Percentiles rank a stretch among this genome's conserved stretches.
These are phyloP conservation scores for Biscogniauxia mediterranea DNA, from an alignment of 2,329 filamentous ascomycete species.

Conservation along the genomic window DNA sequence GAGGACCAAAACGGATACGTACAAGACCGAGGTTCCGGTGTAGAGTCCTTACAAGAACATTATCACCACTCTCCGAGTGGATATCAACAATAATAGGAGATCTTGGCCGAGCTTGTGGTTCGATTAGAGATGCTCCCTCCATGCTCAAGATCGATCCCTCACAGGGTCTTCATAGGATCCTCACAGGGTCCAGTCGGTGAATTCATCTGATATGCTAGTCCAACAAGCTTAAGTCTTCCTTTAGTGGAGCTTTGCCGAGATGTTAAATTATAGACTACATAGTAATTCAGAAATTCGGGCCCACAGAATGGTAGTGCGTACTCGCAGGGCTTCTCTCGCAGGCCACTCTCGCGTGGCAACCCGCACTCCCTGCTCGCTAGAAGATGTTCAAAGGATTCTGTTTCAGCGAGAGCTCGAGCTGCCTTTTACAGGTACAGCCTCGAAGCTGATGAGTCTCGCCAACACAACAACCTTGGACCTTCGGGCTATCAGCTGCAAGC, in stretches of 20 bases:
- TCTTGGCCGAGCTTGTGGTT: neutral
- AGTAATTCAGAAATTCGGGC: neutral
- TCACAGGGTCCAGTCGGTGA: too few species aligned
- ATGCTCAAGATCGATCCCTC: neutral
- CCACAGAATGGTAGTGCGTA: neutral
- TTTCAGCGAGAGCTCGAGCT: neutral
- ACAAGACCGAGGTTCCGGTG: neutral
- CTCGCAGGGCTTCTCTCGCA: neutral
- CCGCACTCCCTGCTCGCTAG: neutral
- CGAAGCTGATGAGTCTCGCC: neutral
- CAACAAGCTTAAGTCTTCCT: neutral
- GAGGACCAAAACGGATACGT: neutral
- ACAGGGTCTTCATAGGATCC: neutral
- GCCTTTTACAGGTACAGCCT: conserved; percentile 4
- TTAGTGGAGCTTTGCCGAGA: neutral
- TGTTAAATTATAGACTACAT: neutral
- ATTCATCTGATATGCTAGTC: neutral
- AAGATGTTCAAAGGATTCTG: neutral
- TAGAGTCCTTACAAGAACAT: neutral
- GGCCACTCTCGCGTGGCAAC: neutral
- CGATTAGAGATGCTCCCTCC: neutral
- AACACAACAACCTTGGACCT: neutral
- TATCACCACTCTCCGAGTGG: neutral
- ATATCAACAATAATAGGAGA: neutral
- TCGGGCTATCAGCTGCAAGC: conserved; percentile 3